phyloP scores from a whole-genome alignment of 352 stramenopile genomes.

The Peronospora destructor region DNA sequence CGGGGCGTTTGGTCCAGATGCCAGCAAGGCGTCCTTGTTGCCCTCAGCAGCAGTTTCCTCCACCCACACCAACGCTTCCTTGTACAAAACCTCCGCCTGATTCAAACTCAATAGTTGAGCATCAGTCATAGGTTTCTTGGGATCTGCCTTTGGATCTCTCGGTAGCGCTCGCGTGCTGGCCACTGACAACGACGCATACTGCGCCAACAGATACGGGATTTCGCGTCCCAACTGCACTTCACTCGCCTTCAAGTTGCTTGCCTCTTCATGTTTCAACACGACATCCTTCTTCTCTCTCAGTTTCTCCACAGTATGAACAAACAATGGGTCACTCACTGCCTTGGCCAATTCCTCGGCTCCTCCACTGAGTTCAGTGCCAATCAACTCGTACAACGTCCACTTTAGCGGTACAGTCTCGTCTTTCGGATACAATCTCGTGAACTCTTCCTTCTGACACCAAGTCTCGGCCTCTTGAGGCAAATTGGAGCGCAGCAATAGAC shows the following conservation, averaged over 20 bases:
- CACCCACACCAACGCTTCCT: slow-evolving; percentile 57
- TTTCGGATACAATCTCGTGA: slow-evolving; percentile 44
- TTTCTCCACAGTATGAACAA: slow-evolving; percentile 48
- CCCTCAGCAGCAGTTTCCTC: slow-evolving; percentile 40
- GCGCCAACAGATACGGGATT: slow-evolving; percentile 62
- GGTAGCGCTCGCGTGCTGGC: slow-evolving; percentile 37
- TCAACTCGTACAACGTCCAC: slow-evolving; percentile 65
- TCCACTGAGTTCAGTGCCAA: slow-evolving; percentile 41
- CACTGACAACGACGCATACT: slow-evolving; percentile 59
- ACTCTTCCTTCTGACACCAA: slow-evolving; percentile 56
- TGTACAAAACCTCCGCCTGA: slow-evolving; percentile 63
- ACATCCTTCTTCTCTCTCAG: slow-evolving; percentile 58
- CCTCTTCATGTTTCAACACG: slow-evolving; percentile 44
- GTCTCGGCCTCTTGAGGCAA: slow-evolving; percentile 32
- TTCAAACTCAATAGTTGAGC: slow-evolving; percentile 43
- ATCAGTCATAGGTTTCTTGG: slow-evolving; percentile 26
- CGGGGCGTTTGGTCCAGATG: slow-evolving; percentile 42
- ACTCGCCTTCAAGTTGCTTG: slow-evolving; percentile 30
- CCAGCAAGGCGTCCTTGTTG: slow-evolving; percentile 39
- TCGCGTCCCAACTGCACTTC: slow-evolving; percentile 53
- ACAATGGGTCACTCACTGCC: slow-evolving; percentile 48
- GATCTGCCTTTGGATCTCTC: slow-evolving; percentile 19
- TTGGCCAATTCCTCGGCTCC: slow-evolving; percentile 33
- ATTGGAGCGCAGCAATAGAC: slow-evolving; percentile 52
- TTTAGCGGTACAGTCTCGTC: slow-evolving; percentile 61